phyloP scores from a whole-genome alignment of 306 rosid species.

The Clitoria ternatea region DNA sequence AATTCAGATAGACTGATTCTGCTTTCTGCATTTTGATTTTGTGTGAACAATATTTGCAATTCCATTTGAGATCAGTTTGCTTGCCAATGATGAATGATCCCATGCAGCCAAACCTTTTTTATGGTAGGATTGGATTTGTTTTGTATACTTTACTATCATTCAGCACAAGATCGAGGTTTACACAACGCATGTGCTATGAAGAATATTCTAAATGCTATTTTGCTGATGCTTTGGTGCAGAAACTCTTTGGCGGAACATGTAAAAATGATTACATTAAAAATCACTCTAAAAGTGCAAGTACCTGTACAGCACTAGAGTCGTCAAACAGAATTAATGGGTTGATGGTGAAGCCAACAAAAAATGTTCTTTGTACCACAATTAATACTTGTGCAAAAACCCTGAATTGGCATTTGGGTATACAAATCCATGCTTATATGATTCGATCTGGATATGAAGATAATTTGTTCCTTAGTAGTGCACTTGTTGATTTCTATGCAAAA shows the following conservation, averaged over 20 bases:
- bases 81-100: background rate
- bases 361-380: conserved; percentile 47
- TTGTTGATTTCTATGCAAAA: conserved; percentile 58
- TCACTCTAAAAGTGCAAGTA: background rate
- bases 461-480: conserved; percentile 46
- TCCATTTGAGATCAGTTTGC: background rate
- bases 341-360: conserved; percentile 28
- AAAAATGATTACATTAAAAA: background rate
- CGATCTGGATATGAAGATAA: conserved; percentile 43
- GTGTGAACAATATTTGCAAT: background rate
- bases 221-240: conserved; percentile 25
- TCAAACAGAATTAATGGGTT: conserved; percentile 10
- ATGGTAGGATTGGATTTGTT: background rate
- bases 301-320: conserved; percentile 23
- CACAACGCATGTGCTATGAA: background rate
- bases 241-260: background rate
- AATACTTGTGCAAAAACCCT: conserved; percentile 47
- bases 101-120: background rate
- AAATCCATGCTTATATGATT: conserved; percentile 48
- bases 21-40: background rate
- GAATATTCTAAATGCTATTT: conserved; percentile 3
- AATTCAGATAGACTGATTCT: background rate
- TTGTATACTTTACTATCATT: background rate
- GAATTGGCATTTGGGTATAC: conserved; percentile 41
- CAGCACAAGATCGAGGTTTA: background rate